phyloP scores from a whole-genome alignment of 2,329 filamentous ascomycete species.

The Diaporthe batatas region DNA sequence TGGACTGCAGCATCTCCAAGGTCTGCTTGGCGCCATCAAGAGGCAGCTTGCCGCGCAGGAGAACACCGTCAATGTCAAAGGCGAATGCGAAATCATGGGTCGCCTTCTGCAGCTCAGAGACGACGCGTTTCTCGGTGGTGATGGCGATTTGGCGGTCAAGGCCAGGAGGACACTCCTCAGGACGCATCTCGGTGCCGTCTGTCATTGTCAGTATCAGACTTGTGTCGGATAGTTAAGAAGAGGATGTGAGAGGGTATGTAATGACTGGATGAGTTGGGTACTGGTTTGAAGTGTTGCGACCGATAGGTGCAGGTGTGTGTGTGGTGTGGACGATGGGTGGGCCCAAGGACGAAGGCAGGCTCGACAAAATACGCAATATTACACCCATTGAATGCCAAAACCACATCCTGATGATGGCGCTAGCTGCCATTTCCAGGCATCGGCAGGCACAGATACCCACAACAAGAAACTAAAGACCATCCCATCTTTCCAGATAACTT shows the following conservation, averaged over 20 bases:
- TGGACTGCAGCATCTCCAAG: slow-evolving; percentile 69
- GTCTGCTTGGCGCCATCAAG: slow-evolving; percentile 72
- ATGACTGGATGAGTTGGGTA: background rate
- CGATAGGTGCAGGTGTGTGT: background rate
- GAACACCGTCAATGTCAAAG: slow-evolving; percentile 75
- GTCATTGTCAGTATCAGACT: background rate
- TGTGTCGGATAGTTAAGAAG: background rate
- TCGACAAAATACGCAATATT: background rate
- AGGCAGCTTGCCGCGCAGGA: slow-evolving; percentile 73
- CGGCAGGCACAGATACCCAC: too few relatives aligned
- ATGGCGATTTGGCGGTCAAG: background rate
- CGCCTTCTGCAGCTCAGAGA: background rate
- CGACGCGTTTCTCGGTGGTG: background rate
- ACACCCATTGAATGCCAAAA: background rate
- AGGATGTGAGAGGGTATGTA: too few relatives aligned
- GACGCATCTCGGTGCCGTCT: background rate
- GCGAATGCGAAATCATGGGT: slow-evolving; percentile 48
- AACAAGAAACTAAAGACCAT: background rate
- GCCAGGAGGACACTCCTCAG: slow-evolving; percentile 12
- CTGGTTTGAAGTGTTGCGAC: background rate
- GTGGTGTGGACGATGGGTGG: background rate
- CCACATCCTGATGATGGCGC: too few relatives aligned
- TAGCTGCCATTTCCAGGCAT: background rate
- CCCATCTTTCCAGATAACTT: background rate
- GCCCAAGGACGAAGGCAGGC: background rate